Evolutionary conservation across 495 filamentous ascomycete species (phyloP), one percentile per base, ranked within the genome.

Genomic region (Extremus antarcticus): DNA sequence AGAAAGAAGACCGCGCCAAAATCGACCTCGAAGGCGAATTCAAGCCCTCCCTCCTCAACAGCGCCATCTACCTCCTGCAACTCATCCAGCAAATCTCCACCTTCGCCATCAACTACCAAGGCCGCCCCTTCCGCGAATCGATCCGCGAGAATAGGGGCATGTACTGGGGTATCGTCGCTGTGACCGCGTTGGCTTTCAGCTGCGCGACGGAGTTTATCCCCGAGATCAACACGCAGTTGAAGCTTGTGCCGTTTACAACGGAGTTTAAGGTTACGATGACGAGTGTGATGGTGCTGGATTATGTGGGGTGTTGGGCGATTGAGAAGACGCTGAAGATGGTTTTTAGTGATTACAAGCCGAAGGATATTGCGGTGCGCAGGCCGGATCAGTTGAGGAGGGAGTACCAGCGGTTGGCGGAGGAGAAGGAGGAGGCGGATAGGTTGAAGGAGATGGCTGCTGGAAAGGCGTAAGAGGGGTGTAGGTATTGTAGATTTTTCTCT

Each of bases 71-170:
- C 72, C 87, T 99, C 43, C 81, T 99, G 2, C 94, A 97, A 64
- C 80, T 99, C 43, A 97, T 99, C 71, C 92, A 99, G 70, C 94
- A 99, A 66, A 95, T 99, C 65, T 97, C 92, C 11, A 99, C 92
- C 9, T 99, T 99, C 65, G 90, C 92, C 38, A 92, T 97, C 78
- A 99, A 99, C 76, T 99, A 99, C 74, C 92, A 99, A 69, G 92
- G 92, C 53, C 86, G 92, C 21, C 92, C 92, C 2, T 99, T 99
- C 83, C 86, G 92, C 53, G 92, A 99, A 71, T 85, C 85, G 9
- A 88, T 99, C 51, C 80, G 84, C 1, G 94, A 97, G 74, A 99
- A 99, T 74, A 82, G 80, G 63, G 88, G 88, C 65, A 99, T 99
- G 92, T 99, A 90, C 75, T 97, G 84, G 78, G 94, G 92, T 54